Conservation (phyloP, 108 stramenopile species). For the Bacterosira constricta region DNA sequence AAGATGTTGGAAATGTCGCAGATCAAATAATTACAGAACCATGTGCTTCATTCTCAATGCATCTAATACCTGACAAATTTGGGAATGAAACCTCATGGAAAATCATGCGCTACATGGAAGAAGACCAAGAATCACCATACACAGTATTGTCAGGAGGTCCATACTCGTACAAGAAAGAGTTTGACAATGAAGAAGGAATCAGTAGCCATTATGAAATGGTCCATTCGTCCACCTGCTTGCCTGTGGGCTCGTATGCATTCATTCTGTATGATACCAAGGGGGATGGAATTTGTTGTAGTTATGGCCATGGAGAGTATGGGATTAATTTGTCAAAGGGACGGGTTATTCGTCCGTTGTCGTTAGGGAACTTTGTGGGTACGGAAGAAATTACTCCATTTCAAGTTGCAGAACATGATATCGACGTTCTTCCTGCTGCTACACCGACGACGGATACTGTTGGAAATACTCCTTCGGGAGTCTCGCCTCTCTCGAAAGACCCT, state of each 20-base stretch:
- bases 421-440: neutral
- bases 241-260: neutral
- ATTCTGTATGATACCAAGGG: neutral
- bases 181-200: neutral
- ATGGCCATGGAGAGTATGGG: constrained; percentile 5
- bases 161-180: neutral
- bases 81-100: constrained; percentile 12
- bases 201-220: neutral
- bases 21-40: neutral
- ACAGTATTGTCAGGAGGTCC: neutral
- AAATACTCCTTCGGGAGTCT: neutral
- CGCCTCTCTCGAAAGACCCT: neutral
- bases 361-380: neutral
- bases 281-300: constrained; percentile 7
- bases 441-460: too few relatives aligned
- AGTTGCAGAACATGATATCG: neutral
- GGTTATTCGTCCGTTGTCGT: constrained; percentile 6
- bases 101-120: too few relatives aligned
- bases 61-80: constrained; percentile 3
- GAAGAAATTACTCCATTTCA: neutral
- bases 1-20: too few relatives aligned
- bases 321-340: neutral
- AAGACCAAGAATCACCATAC: too few relatives aligned
- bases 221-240: neutral
- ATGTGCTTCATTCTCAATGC: neutral